Percentiles rank a stretch among this genome's conserved stretches.
Evolutionary conservation across 169 alveolate genomes (phyloP).

Genomic region (Cryptosporidium meleagridis): DNA sequence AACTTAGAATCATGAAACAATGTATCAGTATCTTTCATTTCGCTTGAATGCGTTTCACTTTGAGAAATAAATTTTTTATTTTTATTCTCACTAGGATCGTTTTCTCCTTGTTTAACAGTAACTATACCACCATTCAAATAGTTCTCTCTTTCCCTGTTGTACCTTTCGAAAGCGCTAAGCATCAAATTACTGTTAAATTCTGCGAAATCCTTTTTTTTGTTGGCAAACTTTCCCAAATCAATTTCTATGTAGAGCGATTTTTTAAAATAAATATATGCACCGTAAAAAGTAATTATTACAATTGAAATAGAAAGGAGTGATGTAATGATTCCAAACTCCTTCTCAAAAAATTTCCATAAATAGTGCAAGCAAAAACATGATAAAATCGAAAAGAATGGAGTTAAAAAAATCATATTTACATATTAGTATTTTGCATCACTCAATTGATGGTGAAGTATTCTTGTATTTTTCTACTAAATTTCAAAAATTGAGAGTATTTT

Average conservation of each 20-base stretch:
- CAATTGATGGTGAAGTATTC: not conserved
- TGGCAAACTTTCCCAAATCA: not conserved
- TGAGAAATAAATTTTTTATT: not conserved
- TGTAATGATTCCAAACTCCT: conserved; percentile 39
- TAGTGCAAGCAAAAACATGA: conserved; percentile 8
- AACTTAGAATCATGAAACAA: not conserved
- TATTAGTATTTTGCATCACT: not conserved
- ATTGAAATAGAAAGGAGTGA: not conserved
- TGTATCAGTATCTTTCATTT: not conserved
- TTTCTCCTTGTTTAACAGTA: conserved; percentile 1
- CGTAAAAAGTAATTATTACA: conserved; percentile 38
- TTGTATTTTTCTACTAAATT: not conserved
- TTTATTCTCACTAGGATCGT: not conserved
- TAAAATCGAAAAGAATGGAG: not conserved
- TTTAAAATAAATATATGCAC: conserved; percentile 41
- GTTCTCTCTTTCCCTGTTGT: conserved; percentile 22
- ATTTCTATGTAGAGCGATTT: conserved; percentile 26
- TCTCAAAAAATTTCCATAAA: conserved; percentile 50
- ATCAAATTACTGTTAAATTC: not conserved
- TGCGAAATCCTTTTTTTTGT: not conserved
- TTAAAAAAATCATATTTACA: not conserved
- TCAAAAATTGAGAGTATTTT: not conserved
- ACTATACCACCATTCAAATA: not conserved
- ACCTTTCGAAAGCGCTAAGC: conserved; percentile 20
- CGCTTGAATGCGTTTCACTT: not conserved